phyloP scores from a whole-genome alignment of 345 rosid genomes.

The Passiflora organensis region DNA sequence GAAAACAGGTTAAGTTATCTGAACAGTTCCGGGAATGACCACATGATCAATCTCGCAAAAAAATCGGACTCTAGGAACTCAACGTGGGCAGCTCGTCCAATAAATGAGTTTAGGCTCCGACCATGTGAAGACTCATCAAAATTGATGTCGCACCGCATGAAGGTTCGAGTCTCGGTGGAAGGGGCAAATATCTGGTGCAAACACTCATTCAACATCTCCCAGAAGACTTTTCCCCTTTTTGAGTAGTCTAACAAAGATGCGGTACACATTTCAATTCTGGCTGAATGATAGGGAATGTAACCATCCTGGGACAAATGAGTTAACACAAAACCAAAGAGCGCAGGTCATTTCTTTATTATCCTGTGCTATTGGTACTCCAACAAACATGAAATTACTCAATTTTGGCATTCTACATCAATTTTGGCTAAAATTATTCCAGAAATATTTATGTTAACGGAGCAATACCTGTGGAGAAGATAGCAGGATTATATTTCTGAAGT shows the following conservation, averaged over 20 bases:
- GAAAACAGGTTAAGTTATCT: constrained; percentile 19
- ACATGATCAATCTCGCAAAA: constrained; percentile 77
- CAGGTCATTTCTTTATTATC: not conserved
- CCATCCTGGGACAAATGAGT: constrained; percentile 53
- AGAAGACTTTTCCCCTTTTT: constrained; percentile 60
- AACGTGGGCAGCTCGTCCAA: constrained; percentile 90
- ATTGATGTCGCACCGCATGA: constrained; percentile 84
- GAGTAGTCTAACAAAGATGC: constrained; percentile 70
- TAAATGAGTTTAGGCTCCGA: constrained; percentile 69
- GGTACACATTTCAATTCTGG: constrained; percentile 74
- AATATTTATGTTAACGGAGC: not conserved
- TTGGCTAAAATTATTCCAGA: not conserved
- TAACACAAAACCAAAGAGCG: not conserved
- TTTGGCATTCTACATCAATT: too few species aligned
- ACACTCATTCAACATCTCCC: constrained; percentile 84
- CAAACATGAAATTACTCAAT: too few species aligned
- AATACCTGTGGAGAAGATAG: constrained; percentile 88
- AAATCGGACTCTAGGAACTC: constrained; percentile 82
- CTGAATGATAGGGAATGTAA: constrained; percentile 93
- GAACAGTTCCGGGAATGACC: constrained; percentile 80
- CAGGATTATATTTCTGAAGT: constrained; percentile 63
- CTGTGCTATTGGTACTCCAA: too few species aligned
- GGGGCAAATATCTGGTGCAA: constrained; percentile 80
- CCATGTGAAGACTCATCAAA: constrained; percentile 66
- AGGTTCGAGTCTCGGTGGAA: constrained; percentile 45